Base-by-base conservation (phyloP, 2,329 filamentous ascomycete genomes). In the Apiospora pterosperma region DNA sequence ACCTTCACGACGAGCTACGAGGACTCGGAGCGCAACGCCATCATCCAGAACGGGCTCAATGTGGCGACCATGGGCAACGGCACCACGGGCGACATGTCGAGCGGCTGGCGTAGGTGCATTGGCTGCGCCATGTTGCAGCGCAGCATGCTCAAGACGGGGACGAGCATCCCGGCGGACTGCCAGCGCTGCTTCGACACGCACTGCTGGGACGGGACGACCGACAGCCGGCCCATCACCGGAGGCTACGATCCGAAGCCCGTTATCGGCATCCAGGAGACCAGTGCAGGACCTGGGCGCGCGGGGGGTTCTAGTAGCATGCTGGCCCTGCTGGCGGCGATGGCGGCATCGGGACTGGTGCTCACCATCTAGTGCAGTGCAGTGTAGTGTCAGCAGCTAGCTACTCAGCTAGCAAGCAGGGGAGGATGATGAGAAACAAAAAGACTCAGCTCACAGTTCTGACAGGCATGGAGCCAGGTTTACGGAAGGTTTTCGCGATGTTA, bases 41-140 rank as follows among this genome's bases (percentile, higher is more conserved):
- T 97, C 73, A 93, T 99, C 72, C 77, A 86, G 69, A 98, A 99
- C 78, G 95, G 93, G 23, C 96, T 91, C 80, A 87, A 96, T 70
- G 87, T 90, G 21, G 94, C 87, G 3, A 97, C 94, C 0, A 90
- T 91, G 81, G 92, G 87, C 62, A 97, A 98, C 78, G 87, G 84
- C 61, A 94, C 92, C 0, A 74, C 89, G 14, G 92, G 87, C 62
- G 97, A 98, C 78, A 87, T 84, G 60, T 94, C 92, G 0, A 74
- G 89, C 19, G 78, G 90, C 67, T 99, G 96, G 95, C 84, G 90
- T 0, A 83, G 88, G 1, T 99, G 95, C 71, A 90, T 97, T 5
- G 93, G 90, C 25, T 99, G 96, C 77, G 96, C 95, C 5, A 89
- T 97, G 42, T 83, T 98, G 19, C 87, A 85, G 62, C 87, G 95